Conservation (phyloP, 208 protist genomes). For the Tritrichomonas foetus region DNA sequence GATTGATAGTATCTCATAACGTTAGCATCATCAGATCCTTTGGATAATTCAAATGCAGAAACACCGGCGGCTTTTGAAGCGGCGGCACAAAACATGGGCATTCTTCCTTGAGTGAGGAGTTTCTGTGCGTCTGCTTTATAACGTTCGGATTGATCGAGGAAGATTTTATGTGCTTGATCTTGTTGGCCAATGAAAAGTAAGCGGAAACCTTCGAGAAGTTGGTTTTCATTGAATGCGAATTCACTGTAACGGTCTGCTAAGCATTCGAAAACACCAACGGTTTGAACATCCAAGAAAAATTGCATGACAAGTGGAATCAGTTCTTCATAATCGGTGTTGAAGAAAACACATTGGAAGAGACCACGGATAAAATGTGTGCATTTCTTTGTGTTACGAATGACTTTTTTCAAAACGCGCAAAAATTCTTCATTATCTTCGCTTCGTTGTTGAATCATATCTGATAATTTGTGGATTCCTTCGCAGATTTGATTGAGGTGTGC, state of each 20-base stretch:
- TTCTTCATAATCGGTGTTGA: not conserved
- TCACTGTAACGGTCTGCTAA: not conserved
- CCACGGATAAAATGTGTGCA: not conserved
- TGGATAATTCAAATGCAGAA: not conserved
- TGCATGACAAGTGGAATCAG: not conserved
- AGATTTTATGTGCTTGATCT: not conserved
- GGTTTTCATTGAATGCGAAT: not conserved
- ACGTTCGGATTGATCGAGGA: not conserved
- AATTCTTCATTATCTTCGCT: not conserved
- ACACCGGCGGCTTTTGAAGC: not conserved
- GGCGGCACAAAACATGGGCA: not conserved
- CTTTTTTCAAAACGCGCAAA: not conserved
- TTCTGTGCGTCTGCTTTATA: not conserved
- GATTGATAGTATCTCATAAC: not conserved
- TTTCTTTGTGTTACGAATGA: not conserved
- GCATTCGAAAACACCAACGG: not conserved
- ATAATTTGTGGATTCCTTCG: not conserved
- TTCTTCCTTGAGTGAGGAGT: not conserved
- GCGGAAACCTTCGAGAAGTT: not conserved
- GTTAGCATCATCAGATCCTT: not conserved
- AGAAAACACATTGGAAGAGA: not conserved
- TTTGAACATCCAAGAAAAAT: not conserved
- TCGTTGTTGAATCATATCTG: not conserved
- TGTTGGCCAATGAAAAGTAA: not conserved
- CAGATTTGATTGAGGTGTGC: not conserved